Percentiles rank a stretch among this genome's conserved stretches.
Conservation (phyloP, 2,329 filamentous ascomycete species). For the Aspergillus alliaceus region DNA sequence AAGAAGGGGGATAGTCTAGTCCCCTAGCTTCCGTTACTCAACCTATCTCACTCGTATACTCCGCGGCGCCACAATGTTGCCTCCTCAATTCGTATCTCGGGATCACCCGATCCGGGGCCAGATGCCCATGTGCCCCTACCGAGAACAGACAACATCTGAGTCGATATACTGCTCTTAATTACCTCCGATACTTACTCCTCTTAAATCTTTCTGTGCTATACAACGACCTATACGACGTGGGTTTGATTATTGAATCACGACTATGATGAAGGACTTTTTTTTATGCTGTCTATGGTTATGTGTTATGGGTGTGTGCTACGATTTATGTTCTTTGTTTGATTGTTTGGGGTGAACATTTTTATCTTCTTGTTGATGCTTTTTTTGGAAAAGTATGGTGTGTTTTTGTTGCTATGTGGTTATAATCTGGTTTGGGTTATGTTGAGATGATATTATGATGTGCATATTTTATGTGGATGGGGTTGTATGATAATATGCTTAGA, state of each 20-base stretch:
- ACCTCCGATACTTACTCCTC: background rate
- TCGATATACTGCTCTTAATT: background rate
- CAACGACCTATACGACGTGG: background rate
- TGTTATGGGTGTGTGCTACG: background rate
- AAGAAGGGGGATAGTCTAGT: conserved; percentile 15
- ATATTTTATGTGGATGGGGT: background rate
- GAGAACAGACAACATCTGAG: no score
- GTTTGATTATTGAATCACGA: background rate
- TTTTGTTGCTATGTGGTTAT: background rate
- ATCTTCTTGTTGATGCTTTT: background rate
- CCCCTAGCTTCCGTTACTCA: background rate
- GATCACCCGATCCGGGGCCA: background rate
- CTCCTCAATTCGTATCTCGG: background rate
- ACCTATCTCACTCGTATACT: background rate
- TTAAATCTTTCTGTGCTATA: no score
- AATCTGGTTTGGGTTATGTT: background rate
- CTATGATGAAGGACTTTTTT: background rate
- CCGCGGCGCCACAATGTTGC: background rate
- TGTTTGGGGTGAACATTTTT: no score
- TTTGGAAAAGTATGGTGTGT: conserved; percentile 4
- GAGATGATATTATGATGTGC: background rate
- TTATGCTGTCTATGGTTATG: background rate
- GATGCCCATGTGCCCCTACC: no score
- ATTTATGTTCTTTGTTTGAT: background rate
- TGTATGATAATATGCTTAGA: conserved; percentile 1